Evolutionary conservation across 2,329 filamentous ascomycete genomes (phyloP), one percentile per base, ranked within the genome.

Genomic region (Trichoderma oligosporum): DNA sequence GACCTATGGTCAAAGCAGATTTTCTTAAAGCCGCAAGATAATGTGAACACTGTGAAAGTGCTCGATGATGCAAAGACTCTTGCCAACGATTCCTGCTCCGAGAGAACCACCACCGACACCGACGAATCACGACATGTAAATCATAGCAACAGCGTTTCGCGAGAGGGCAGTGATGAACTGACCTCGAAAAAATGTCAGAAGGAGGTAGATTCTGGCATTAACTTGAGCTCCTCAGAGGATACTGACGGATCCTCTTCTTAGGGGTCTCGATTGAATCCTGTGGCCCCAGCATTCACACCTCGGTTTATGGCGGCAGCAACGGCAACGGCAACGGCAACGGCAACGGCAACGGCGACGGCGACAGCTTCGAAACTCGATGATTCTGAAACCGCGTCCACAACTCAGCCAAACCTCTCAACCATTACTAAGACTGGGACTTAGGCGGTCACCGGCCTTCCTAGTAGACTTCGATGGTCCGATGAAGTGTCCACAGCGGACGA

Each of bases 1-100:
- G 79, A 82, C 52, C 71, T 88, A 29, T 88, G 86, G 85, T 81
- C 80, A 3, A 84, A 84, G 64, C 83, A 87, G 64, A 74, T 81
- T 16, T 82, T 82, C 63, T 68, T 80, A 38, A 78, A 76, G 58
- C 71, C 79, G 1, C 79, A 79, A 59, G 76, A 79, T 31, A 61
- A 65, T 47, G 60, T 63, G 41, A 63, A 69, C 41, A 55, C 62
- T 11, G 46, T 38, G n/a, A 66, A 61, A 9, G 42, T 24, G 11
- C 41, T 57, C 11, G 58, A 60, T 27, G 58, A 60, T 36, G 31
- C 41, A 20, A 56, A 51, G 11, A 60, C 59, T 11, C 47, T 53
- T 11, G 58, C 58, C 54, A 60, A 53, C 31, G 53, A 60, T 42
- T 60, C 58, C 27, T 60, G 54, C 27, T 60, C 58, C 12, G 58